Evolutionary conservation across 202 grass and related monocot genomes (phyloP), one percentile per base, ranked within the genome.

Genomic region (Cymbopogon flexuosus): DNA sequence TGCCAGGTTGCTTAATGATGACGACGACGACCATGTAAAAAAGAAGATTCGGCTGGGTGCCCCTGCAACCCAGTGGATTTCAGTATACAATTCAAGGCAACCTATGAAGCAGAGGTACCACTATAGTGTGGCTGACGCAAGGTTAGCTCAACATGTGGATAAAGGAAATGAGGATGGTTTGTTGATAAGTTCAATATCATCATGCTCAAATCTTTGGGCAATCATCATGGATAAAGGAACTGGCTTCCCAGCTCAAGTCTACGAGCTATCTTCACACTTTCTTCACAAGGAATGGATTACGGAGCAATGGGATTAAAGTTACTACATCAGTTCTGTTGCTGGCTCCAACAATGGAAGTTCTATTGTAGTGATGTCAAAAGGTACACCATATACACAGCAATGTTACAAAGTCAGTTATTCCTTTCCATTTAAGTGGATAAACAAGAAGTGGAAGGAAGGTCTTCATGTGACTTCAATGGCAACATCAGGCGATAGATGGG

Each of bases 1-100:
- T 82, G 57, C 77, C 19, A 90, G 93, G 80, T 80, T 96, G 77
- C 73, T 31, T 78, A 81, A 54, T 58, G 86, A 90, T 45, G 90
- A 89, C 2, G 86, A 89, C 2, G 86, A 88, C 18, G 81, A 78
- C 30, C 77, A 92, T 72, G 85, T 60, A 18, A 96, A 60, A 84
- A 96, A 96, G 87, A 96, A 92, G 65, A 80, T 96, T 70, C 85
- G 93, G 27, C 14, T 92, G 11, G 93, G 93, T 62, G 62, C 59
- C 68, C 93, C 93, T 1, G 87, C 93, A 75, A 90, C 87, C 39
- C 93, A 96, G 70, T 96, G 93, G 93, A 96, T 96, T 80, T 95
- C 93, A 34, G 93, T 95, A 58, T 95, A 95, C 66, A 95, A 95
- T 86, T 88, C 89, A 6, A 84, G 89, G 62, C 58, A 65, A 42